Base-by-base conservation (phyloP, 306 rosid genomes). In the Inga leiocalycina region DNA sequence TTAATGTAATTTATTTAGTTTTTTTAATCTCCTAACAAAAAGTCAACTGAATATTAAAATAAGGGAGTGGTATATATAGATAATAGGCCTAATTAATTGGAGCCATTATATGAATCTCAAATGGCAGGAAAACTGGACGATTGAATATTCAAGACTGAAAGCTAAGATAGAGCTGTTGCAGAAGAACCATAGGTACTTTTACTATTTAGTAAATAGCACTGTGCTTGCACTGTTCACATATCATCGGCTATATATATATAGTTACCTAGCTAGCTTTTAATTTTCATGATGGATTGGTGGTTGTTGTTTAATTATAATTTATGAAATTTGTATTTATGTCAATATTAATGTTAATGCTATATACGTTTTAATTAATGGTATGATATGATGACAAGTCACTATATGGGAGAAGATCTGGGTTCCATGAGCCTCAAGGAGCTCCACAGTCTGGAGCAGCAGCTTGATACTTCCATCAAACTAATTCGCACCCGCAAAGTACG, bases 361-460 rank as follows among this genome's bases (percentile, higher is more conserved):
- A 19, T 52, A 52, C n/a, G 6, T 52, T 19, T 54, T 20, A 57
- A 56, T 57, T 19, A 54, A 57, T n/a, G 30, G n/a, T 20, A 20
- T 20, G 64, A 19, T 54, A 19, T 19, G 24, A 19, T 54, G 24
- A 19, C 19, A 19, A 95, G 97, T 81, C 95, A 91, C 80, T 95
- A 91, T 67, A 59, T 93, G 91, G 98, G 98, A 74, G 98, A 95
- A 81, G 94, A 93, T 83, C 86, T 95, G 84, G 91, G 89, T 17
- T 80, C 98, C 2, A 71, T 95, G 91, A 91, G 89, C 43, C 89
- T 91, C 1, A 93, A 91, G 74, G 95, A 95, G 76, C 93, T 95
- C 51, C 93, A 93, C 44, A 88, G 81, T 84, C 80, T 93, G 91
- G 98, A 95, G 80, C 98, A 92, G 78, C 98, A 95, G 81, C 86